Percentiles rank a stretch among this genome's conserved stretches.
phyloP scores from a whole-genome alignment of 352 stramenopile genomes.

The Phytophthora citricola region DNA sequence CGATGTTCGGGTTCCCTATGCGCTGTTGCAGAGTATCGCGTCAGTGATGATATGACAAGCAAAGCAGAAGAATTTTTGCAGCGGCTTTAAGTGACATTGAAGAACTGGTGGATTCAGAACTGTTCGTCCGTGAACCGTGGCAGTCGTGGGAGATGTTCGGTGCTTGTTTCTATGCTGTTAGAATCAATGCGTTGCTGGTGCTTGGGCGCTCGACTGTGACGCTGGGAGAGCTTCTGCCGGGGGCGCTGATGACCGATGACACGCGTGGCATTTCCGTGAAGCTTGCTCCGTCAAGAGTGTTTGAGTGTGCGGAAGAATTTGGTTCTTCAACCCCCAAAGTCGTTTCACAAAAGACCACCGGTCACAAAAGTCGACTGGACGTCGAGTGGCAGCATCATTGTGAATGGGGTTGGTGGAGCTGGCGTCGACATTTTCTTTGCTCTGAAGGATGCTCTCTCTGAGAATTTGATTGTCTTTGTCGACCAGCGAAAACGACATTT shows the following conservation, averaged over 20 bases:
- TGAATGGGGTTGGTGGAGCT: constrained; percentile 34
- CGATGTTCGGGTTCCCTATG: constrained; percentile 18
- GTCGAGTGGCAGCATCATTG: constrained; percentile 33
- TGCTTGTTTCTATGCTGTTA: constrained; percentile 46
- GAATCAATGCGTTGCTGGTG: constrained; percentile 43
- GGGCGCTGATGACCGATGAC: constrained; percentile 7
- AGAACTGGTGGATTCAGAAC: constrained; percentile 1
- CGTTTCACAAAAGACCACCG: constrained; percentile 8
- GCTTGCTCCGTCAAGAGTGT: constrained; percentile 14
- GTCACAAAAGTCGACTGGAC: constrained; percentile 16
- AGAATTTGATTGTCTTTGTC: background rate
- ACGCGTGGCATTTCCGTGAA: constrained; percentile 17
- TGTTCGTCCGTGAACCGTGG: constrained; percentile 13
- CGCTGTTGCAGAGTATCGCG: constrained; percentile 8
- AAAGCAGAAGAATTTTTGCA: constrained; percentile 6
- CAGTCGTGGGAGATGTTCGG: constrained; percentile 35
- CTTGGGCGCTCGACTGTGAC: constrained; percentile 32
- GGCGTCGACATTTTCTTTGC: constrained; percentile 41
- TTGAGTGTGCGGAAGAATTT: constrained; percentile 4
- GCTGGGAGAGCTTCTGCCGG: constrained; percentile 24
- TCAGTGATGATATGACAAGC: background rate
- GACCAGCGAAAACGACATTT: too few relatives aligned
- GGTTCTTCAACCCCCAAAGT: constrained; percentile 1
- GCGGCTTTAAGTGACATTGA: constrained; percentile 4
- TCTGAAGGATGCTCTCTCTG: constrained; percentile 29